These are phyloP conservation scores for Galerina marginata DNA, from an alignment of 768 basidiomycete species.

Conservation along the genomic window DNA sequence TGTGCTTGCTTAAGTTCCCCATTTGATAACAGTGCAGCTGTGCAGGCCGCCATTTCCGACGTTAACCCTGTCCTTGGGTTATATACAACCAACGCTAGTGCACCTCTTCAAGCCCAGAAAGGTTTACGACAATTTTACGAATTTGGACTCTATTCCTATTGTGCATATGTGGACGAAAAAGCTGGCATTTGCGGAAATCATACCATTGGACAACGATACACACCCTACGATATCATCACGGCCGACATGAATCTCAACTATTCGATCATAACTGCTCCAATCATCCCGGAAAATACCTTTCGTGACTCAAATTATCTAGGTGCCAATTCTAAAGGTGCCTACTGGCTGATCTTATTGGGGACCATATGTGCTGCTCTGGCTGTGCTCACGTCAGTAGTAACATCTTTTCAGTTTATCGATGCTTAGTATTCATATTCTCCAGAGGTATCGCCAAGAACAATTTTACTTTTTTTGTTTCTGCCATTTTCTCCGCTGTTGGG, in stretches of 20 bases:
- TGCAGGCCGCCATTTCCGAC: constrained; percentile 56
- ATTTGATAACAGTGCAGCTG: constrained; percentile 47
- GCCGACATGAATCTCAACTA: constrained; percentile 74
- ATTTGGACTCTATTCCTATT: constrained; percentile 84
- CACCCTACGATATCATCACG: constrained; percentile 67
- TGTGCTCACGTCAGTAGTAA: constrained; percentile 61
- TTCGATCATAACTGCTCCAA: constrained; percentile 53
- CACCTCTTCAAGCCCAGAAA: constrained; percentile 56
- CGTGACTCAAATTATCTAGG: constrained; percentile 66
- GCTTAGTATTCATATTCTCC: constrained; percentile 18
- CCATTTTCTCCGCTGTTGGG: constrained; percentile 63
- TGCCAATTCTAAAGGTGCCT: constrained; percentile 68
- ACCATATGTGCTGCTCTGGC: constrained; percentile 71
- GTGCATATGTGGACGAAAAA: constrained; percentile 67
- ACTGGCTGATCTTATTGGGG: constrained; percentile 77
- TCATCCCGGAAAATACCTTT: constrained; percentile 59
- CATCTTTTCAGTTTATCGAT: constrained; percentile 8
- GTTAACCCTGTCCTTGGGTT: constrained; percentile 56
- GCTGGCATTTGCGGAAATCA: constrained; percentile 69
- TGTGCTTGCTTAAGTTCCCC: background rate
- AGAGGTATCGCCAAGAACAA: constrained; percentile 74
- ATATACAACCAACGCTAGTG: constrained; percentile 69
- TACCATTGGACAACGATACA: constrained; percentile 61
- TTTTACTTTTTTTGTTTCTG: constrained; percentile 70
- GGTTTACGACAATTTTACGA: constrained; percentile 76